phyloP scores from a whole-genome alignment of 2,329 filamentous ascomycete species.

The Uncinocarpus reesii region DNA sequence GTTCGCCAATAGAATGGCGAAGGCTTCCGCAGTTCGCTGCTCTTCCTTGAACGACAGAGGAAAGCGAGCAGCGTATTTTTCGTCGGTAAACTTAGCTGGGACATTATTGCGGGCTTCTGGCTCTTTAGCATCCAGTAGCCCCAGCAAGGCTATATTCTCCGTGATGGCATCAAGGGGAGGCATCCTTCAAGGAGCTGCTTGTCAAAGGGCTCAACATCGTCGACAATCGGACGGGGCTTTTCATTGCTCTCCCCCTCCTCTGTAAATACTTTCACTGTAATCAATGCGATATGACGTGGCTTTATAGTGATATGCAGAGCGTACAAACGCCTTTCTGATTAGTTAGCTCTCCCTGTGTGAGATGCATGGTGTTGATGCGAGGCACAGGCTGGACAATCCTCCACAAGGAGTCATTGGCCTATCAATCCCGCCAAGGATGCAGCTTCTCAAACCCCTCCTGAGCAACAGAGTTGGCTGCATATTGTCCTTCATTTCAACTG shows the following conservation, averaged over 20 bases:
- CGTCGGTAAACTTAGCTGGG: not conserved
- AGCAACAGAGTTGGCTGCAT: not conserved
- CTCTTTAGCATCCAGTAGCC: not conserved
- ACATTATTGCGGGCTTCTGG: not conserved
- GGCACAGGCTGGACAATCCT: too few species aligned
- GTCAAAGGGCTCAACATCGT: not conserved
- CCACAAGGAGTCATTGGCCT: too few species aligned
- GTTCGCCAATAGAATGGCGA: slow-evolving; percentile 1
- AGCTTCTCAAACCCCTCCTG: too few species aligned
- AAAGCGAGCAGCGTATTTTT: not conserved
- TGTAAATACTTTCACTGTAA: not conserved
- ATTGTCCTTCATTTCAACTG: not conserved
- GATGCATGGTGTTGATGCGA: not conserved
- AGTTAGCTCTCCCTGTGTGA: not conserved
- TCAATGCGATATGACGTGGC: slow-evolving; percentile 4
- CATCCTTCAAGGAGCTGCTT: not conserved
- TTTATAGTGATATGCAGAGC: not conserved
- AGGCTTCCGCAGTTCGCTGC: not conserved
- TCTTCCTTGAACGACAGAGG: not conserved
- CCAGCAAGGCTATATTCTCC: slow-evolving; percentile 4
- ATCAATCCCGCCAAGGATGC: too few species aligned
- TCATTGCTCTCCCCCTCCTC: not conserved
- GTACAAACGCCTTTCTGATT: not conserved
- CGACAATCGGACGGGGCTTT: not conserved
- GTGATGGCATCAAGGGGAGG: not conserved